These are phyloP conservation scores for Pseudogymnoascus sp. DNA, from an alignment of 2,329 filamentous ascomycete species.

Conservation along the genomic window DNA sequence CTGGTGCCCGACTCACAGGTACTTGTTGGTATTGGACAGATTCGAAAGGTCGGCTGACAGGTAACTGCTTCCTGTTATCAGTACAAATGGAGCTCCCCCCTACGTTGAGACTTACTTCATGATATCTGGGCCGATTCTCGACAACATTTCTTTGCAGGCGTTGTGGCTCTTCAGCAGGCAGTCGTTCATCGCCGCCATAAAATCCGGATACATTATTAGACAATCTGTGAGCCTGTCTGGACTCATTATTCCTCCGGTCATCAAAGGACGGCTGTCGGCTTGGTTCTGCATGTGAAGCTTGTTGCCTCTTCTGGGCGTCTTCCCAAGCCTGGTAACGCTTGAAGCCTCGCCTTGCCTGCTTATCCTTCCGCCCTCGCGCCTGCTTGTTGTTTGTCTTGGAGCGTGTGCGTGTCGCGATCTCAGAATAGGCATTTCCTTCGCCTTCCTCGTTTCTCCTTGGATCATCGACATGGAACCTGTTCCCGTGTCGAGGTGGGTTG, in stretches of 20 bases:
- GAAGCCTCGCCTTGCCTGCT: slow-evolving; percentile 24
- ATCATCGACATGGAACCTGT: not conserved
- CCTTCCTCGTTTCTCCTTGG: not conserved
- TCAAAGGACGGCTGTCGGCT: not conserved
- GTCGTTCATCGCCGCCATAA: not conserved
- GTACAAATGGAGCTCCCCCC: not conserved
- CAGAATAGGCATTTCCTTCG: not conserved
- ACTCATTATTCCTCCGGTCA: not conserved
- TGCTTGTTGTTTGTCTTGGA: slow-evolving; percentile 14
- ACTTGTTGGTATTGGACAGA: not conserved
- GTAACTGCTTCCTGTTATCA: not conserved
- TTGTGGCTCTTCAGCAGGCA: not conserved
- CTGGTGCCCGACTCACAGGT: not conserved
- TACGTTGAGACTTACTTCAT: not conserved
- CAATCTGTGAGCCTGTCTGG: not conserved
- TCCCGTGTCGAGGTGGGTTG: not conserved
- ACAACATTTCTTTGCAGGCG: not conserved
- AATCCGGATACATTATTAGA: not conserved
- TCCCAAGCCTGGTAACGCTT: slow-evolving; percentile 30
- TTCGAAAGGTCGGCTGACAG: not conserved
- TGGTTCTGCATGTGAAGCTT: not conserved
- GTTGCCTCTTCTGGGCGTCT: slow-evolving; percentile 24
- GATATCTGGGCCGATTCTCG: not conserved
- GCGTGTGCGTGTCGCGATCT: slow-evolving; percentile 19
- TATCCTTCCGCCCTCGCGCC: slow-evolving; percentile 12